These are phyloP conservation scores for Pseudogymnoascus sp. DNA, from an alignment of 2,329 filamentous ascomycete genomes.

Conservation along the genomic window DNA sequence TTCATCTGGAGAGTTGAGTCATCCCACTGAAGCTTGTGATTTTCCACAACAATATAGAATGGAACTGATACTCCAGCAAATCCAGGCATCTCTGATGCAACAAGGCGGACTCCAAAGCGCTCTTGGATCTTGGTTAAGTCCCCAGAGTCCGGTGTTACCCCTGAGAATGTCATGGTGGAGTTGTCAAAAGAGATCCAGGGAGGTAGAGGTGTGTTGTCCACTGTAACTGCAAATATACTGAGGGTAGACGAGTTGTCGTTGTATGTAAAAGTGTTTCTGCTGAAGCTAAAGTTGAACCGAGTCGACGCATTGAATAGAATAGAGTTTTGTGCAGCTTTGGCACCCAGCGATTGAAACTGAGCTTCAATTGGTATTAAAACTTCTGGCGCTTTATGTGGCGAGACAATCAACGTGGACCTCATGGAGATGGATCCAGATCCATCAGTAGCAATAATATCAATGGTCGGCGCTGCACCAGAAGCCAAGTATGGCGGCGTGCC, in stretches of 20 bases:
- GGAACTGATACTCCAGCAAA: constrained; percentile 59
- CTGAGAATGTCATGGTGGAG: constrained; percentile 57
- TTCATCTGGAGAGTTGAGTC: constrained; percentile 50
- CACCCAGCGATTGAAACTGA: constrained; percentile 51
- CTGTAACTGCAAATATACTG: constrained; percentile 70
- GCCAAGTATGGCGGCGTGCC: constrained; percentile 58
- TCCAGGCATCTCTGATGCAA: constrained; percentile 72
- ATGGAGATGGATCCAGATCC: constrained; percentile 53
- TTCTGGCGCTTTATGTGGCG: constrained; percentile 45
- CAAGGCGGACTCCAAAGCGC: constrained; percentile 61
- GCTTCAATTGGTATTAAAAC: constrained; percentile 49
- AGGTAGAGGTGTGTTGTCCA: constrained; percentile 73
- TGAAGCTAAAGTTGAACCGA: constrained; percentile 46
- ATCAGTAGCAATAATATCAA: constrained; percentile 66
- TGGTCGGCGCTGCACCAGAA: constrained; percentile 49
- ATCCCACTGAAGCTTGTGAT: constrained; percentile 59
- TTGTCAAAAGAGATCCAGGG: constrained; percentile 76
- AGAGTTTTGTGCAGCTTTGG: constrained; percentile 52
- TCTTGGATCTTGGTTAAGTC: constrained; percentile 61
- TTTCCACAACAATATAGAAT: constrained; percentile 67
- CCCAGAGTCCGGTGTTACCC: constrained; percentile 58
- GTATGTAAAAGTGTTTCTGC: constrained; percentile 56
- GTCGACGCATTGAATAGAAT: constrained; percentile 48
- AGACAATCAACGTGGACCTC: constrained; percentile 64
- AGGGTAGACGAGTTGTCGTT: constrained; percentile 35